A percentile compares a stretch with the other conserved stretches of the same genome.
Evolutionary conservation across 2,329 filamentous ascomycete genomes (phyloP).

Genomic region (Fusarium sp.): DNA sequence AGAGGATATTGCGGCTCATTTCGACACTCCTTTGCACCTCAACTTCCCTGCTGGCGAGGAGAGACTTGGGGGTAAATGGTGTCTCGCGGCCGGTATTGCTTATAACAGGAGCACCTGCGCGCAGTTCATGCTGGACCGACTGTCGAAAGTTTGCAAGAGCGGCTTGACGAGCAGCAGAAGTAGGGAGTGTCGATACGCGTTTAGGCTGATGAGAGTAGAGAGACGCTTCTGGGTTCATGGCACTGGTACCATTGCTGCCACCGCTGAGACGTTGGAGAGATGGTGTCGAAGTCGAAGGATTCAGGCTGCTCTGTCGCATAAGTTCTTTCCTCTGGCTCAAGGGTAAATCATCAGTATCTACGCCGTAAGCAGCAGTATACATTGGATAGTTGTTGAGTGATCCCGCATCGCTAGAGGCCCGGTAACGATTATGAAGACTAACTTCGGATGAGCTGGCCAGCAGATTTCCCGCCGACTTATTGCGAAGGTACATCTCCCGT

Average conservation of each 20-base stretch:
- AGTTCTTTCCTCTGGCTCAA: conserved; percentile 74
- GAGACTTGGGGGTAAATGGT: conserved; percentile 51
- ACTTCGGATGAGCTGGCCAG: conserved; percentile 44
- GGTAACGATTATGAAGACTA: conserved; percentile 43
- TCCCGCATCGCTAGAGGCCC: conserved; percentile 55
- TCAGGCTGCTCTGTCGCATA: conserved; percentile 64
- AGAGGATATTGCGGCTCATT: conserved; percentile 64
- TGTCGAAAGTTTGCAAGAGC: conserved; percentile 75
- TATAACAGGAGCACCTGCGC: conserved; percentile 53
- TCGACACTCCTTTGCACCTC: conserved; percentile 63
- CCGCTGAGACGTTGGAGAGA: conserved; percentile 42
- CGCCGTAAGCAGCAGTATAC: conserved; percentile 46
- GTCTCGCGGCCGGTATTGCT: conserved; percentile 52
- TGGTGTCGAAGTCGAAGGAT: conserved; percentile 45
- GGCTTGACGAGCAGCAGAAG: conserved; percentile 62
- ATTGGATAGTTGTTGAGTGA: conserved; percentile 54
- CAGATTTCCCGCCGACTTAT: conserved; percentile 60
- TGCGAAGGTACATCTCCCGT: conserved; percentile 65
- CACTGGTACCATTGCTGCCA: conserved; percentile 47
- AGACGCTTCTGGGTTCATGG: conserved; percentile 40
- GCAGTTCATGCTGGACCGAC: conserved; percentile 72
- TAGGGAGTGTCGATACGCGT: conserved; percentile 57
- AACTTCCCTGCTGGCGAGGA: conserved; percentile 52
- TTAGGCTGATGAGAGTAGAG: conserved; percentile 68
- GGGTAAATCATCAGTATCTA: conserved; percentile 74